Evolutionary conservation across 108 stramenopile species (phyloP).

Genomic region (Discostella stelligeroides): DNA sequence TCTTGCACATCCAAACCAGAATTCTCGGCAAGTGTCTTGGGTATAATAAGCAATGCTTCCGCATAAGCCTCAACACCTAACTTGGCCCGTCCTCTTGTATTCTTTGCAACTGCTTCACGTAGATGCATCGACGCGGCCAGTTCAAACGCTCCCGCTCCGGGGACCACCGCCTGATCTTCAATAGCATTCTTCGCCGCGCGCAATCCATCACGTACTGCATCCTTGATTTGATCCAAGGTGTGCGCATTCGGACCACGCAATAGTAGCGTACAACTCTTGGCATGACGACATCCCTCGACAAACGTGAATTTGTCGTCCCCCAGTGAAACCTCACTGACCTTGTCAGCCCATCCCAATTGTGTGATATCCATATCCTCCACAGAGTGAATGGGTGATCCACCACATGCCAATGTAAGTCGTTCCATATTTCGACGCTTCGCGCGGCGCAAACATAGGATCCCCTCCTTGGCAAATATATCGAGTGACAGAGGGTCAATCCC

Average conservation of each 20-base stretch:
- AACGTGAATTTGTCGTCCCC: slow-evolving; percentile 99
- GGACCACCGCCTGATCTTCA: slow-evolving; percentile 94
- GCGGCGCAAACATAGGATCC: slow-evolving; percentile 94
- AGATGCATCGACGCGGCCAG: slow-evolving; percentile 86
- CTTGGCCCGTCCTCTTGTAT: slow-evolving; percentile 90
- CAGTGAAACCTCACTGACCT: slow-evolving; percentile 93
- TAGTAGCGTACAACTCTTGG: slow-evolving; percentile 94
- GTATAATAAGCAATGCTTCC: slow-evolving; percentile 95
- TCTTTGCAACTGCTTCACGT: slow-evolving; percentile 55
- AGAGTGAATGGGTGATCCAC: slow-evolving; percentile 93
- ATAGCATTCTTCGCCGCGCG: slow-evolving; percentile 96
- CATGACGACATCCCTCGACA: slow-evolving; percentile 93
- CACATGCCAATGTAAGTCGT: slow-evolving; percentile 97
- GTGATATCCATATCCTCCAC: slow-evolving; percentile 91
- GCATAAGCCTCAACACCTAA: slow-evolving; percentile 97
- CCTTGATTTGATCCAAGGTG: slow-evolving; percentile 97
- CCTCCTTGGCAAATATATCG: slow-evolving; percentile 99
- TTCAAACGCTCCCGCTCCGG: slow-evolving; percentile 98
- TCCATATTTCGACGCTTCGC: slow-evolving; percentile 99
- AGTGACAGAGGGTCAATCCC: slow-evolving; percentile 97
- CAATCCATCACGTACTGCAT: slow-evolving; percentile 97
- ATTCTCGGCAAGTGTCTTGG: slow-evolving; percentile 98
- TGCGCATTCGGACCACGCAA: slow-evolving; percentile 98
- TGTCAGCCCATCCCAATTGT: slow-evolving; percentile 94
- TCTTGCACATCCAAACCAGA: slow-evolving; percentile 98